phyloP scores from a whole-genome alignment of 2,329 filamentous ascomycete genomes.

The Karstenula rhodostoma region DNA sequence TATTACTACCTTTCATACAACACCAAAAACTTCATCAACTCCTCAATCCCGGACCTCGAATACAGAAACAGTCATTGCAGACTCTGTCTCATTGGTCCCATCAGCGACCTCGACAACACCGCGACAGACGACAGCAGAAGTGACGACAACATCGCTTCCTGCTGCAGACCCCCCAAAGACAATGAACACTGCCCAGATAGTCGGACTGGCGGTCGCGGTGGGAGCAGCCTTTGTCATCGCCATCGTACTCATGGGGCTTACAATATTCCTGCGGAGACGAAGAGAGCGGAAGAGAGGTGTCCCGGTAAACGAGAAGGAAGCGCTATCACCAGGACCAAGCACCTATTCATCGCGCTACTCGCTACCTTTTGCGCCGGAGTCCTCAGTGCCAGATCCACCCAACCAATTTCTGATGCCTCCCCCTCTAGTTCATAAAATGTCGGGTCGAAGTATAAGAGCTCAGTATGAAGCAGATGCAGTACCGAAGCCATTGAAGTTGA shows the following conservation, averaged over 20 bases:
- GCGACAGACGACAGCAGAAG: conserved; percentile 17
- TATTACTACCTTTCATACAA: conserved; percentile 23
- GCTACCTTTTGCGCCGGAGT: conserved; percentile 25
- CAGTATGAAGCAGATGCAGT: not conserved
- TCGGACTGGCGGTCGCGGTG: conserved; percentile 48
- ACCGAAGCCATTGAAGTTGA: conserved; percentile 2
- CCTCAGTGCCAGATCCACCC: conserved; percentile 18
- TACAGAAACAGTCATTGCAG: conserved; percentile 33
- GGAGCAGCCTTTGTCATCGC: conserved; percentile 48
- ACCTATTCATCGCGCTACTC: conserved; percentile 34
- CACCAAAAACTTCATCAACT: conserved; percentile 10
- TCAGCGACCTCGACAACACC: conserved; percentile 33
- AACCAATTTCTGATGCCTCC: conserved; percentile 27
- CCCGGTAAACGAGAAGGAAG: conserved; percentile 32
- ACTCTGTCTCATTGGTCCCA: conserved; percentile 36
- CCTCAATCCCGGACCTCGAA: conserved; percentile 20
- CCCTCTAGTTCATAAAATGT: conserved; percentile 22
- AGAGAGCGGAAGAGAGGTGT: conserved; percentile 38
- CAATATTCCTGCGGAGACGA: conserved; percentile 45
- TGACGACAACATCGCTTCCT: conserved; percentile 22
- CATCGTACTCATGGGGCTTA: conserved; percentile 49
- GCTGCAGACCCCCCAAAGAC: conserved; percentile 26
- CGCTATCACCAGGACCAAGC: conserved; percentile 14
- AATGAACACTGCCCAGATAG: conserved; percentile 50
- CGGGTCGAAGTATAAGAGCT: conserved; percentile 5